Percentiles rank a stretch among this genome's conserved stretches.
Conservation (phyloP, 345 rosid species). For the Psidium friedrichsthalianum region DNA sequence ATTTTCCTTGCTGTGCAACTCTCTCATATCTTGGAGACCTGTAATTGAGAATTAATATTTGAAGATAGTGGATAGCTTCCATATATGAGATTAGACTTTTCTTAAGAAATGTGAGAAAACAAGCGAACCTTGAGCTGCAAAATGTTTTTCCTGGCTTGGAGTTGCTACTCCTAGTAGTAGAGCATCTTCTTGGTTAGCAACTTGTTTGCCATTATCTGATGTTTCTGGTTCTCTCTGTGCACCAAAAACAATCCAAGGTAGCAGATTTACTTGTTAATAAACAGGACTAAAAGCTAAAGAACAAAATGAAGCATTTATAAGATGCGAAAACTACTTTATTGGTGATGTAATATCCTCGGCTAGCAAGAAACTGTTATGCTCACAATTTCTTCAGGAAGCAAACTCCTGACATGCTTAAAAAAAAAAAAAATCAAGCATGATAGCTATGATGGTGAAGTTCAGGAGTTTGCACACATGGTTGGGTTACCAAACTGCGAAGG, state of each 20-base stretch:
- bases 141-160: constrained; percentile 8
- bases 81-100: not conserved
- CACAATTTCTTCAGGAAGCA: not conserved
- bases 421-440: not conserved
- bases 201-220: constrained; percentile 7
- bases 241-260: not conserved
- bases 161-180: constrained; percentile 1
- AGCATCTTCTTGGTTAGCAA: constrained; percentile 10
- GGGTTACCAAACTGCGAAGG: not conserved
- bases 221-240: constrained; percentile 26
- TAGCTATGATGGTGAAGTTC: not conserved
- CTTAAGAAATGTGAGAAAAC: not conserved
- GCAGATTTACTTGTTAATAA: not conserved
- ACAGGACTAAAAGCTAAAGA: not conserved
- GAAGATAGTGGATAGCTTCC: not conserved
- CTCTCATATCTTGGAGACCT: not conserved
- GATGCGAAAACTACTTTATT: not conserved
- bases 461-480: not conserved
- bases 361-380: not conserved
- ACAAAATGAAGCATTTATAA: not conserved
- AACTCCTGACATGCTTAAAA: not conserved
- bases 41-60: not conserved
- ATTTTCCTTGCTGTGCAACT: not conserved
- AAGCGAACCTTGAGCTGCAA: constrained; percentile 2
- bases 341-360: not conserved